Evolutionary conservation across 257 asterid genomes (phyloP).

Genomic region (Solanum peruvianum): DNA sequence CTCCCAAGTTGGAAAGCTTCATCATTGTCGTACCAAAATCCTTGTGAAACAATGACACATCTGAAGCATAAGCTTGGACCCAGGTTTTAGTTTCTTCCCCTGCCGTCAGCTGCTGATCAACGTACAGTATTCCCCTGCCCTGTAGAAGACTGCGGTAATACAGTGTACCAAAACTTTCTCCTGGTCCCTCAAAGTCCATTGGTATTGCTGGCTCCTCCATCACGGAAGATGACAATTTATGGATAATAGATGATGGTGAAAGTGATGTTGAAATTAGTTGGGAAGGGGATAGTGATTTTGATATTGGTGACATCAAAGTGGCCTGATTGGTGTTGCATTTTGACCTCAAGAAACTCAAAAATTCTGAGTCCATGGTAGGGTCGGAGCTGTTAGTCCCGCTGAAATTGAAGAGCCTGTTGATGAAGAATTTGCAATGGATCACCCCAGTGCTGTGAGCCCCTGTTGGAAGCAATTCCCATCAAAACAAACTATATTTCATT

Average conservation of each 20-base stretch:
- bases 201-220: constrained; percentile 26
- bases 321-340: constrained; percentile 28
- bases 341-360: constrained; percentile 33
- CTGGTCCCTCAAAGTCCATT: constrained; percentile 71
- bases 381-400: constrained; percentile 32
- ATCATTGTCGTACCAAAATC: constrained; percentile 59
- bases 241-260: constrained; percentile 16
- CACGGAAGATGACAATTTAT: neutral
- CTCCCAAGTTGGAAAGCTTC: constrained; percentile 51
- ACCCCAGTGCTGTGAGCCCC: constrained; percentile 83
- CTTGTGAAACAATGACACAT: constrained; percentile 30
- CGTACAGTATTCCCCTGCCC: constrained; percentile 43
- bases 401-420: constrained; percentile 40
- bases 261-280: constrained; percentile 9
- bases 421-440: constrained; percentile 56
- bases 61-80: constrained; percentile 61
- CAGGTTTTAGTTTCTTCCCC: constrained; percentile 33
- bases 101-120: constrained; percentile 69
- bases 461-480: constrained; percentile 2
- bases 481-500: neutral
- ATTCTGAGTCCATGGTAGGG: constrained; percentile 46
- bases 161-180: constrained; percentile 44
- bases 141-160: constrained; percentile 63
- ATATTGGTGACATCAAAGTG: constrained; percentile 10
- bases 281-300: constrained; percentile 6